phyloP scores from a whole-genome alignment of 2,329 filamentous ascomycete species.

The Xylariaceae sp. region DNA sequence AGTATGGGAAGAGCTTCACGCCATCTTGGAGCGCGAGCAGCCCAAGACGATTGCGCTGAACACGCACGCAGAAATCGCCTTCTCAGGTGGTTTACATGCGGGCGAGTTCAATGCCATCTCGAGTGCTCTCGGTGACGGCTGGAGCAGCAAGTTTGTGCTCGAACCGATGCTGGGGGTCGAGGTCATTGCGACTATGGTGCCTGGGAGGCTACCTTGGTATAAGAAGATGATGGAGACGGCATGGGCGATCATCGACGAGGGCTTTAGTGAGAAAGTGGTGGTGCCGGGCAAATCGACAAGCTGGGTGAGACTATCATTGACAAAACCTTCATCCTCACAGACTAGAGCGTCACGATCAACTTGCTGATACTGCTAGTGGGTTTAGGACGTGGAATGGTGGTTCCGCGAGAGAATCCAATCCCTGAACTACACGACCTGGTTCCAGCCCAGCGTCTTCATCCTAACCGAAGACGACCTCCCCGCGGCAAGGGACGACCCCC shows the following conservation, averaged over 20 bases:
- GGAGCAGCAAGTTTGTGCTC: constrained; percentile 36
- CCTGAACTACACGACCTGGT: constrained; percentile 50
- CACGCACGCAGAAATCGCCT: constrained; percentile 40
- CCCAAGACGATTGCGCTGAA: constrained; percentile 39
- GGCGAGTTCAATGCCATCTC: constrained; percentile 38
- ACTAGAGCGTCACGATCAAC: background rate
- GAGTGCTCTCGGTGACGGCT: constrained; percentile 32
- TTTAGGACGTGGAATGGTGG: constrained; percentile 46
- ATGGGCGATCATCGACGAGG: constrained; percentile 45
- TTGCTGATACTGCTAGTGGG: background rate
- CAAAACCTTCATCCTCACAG: background rate
- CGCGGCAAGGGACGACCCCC: constrained; percentile 9
- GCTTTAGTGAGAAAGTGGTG: constrained; percentile 39
- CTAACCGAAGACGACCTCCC: constrained; percentile 27
- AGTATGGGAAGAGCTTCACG: constrained; percentile 36
- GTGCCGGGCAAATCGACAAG: constrained; percentile 39
- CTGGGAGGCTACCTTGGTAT: constrained; percentile 37
- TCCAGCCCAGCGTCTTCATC: constrained; percentile 42
- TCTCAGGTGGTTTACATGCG: constrained; percentile 43
- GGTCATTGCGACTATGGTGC: constrained; percentile 40
- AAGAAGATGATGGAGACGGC: constrained; percentile 43
- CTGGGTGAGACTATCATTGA: constrained; percentile 15
- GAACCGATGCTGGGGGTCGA: constrained; percentile 42
- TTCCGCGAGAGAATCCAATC: constrained; percentile 43
- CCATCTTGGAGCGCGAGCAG: constrained; percentile 32